These are phyloP conservation scores for Ploettnerulaceae sp. DNA, from an alignment of 2,329 filamentous ascomycete genomes.

Conservation along the genomic window DNA sequence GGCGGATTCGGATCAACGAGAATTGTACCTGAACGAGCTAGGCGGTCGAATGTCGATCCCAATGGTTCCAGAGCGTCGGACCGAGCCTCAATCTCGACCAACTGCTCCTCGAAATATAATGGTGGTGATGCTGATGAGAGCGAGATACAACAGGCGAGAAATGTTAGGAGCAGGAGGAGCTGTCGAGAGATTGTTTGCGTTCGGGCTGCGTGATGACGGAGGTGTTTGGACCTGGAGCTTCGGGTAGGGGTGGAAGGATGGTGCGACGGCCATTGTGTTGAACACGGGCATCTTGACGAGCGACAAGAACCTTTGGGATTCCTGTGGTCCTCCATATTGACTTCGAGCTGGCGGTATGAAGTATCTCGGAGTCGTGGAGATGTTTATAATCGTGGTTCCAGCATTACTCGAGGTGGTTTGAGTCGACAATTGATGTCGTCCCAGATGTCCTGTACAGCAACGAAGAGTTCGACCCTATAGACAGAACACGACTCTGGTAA, in stretches of 20 bases:
- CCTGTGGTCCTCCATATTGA: constrained; percentile 11
- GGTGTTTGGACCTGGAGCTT: constrained; percentile 16
- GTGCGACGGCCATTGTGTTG: constrained; percentile 22
- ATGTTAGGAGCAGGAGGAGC: constrained; percentile 19
- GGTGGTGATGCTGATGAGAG: constrained; percentile 22
- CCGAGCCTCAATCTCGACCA: constrained; percentile 24
- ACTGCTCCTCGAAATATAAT: constrained; percentile 26
- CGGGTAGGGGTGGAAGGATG: constrained; percentile 11
- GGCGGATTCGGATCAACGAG: constrained; percentile 30
- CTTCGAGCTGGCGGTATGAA: not conserved
- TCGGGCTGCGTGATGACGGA: constrained; percentile 5
- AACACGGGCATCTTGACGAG: constrained; percentile 9
- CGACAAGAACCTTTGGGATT: not conserved
- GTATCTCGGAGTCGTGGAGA: constrained; percentile 10
- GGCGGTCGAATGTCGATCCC: constrained; percentile 26
- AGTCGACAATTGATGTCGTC: constrained; percentile 25
- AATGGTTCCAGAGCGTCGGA: constrained; percentile 15
- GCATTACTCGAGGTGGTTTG: constrained; percentile 24
- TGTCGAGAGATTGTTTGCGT: constrained; percentile 4
- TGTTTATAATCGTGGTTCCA: constrained; percentile 30
- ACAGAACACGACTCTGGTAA: not conserved
- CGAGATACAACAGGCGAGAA: constrained; percentile 26
- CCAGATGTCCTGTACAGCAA: constrained; percentile 2
- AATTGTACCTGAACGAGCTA: constrained; percentile 30
- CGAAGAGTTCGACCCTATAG: not conserved